Base-by-base conservation (phyloP, 148 eudicot genomes). In the Chenopodium quinoa region DNA sequence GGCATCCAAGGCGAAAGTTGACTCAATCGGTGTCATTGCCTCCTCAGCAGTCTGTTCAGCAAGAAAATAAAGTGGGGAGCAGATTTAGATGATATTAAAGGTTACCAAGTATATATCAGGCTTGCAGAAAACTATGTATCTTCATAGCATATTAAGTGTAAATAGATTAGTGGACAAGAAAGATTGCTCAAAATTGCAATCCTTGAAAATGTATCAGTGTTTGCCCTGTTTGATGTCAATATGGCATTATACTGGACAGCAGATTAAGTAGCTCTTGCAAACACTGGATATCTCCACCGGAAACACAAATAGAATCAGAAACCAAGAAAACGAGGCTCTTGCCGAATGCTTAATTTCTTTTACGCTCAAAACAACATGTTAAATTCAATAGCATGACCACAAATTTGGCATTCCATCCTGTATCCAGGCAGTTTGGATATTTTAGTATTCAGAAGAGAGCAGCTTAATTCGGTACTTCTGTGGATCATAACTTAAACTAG, bases 11-110 rank as follows among this genome's bases (percentile, higher is more conserved):
- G 95, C 91, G 90, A 94, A 94, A 22, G 98, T 94, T 78, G 95
- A 94, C 83, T 92, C 99, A 82, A 95, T 91, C 46, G 99, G 99
- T 27, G 99, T 95, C 99, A 95, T 95, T 47, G 99, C 99, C 89
- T 93, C 99, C 87, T 93, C 90, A 85, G 99, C 97, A 81, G 97
- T 95, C 99, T 95, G 89, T 76, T 77, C 66, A 77, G 66, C 76
- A 76, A 78, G 78, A 80, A 60, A 79, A 9, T 60, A 69, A 75
- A 63, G 65, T 44, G 78, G 31, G 29, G 20, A 63, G 17, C 50
- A 65, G 12, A 73, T 14, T 56, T 7, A 20, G 9, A 20, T 66
- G 31, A 17, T 83, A 34, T 48, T 23, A n/a, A 60, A 58, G 67
- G 50, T 40, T 79, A 58, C 29, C 71, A 80, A n/a, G 23, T 25